Evolutionary conservation across 345 rosid genomes (phyloP).

Genomic region (Orychophragmus violaceus): DNA sequence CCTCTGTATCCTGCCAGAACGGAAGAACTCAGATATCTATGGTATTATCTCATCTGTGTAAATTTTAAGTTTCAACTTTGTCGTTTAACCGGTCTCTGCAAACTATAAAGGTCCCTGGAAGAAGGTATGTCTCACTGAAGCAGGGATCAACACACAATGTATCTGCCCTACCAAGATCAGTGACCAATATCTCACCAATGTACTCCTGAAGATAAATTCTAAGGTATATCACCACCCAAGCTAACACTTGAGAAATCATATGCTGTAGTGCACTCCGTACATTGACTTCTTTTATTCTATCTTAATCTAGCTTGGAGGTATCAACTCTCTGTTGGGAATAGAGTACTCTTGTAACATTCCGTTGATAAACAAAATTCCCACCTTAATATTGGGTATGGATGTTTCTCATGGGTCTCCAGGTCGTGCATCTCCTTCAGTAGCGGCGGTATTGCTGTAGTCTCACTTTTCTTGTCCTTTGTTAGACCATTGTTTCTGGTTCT

Average conservation of each 20-base stretch:
- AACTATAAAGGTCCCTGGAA: conserved; percentile 80
- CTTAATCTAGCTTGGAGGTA: conserved; percentile 71
- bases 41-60: conserved; percentile 39
- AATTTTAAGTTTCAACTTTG: conserved; percentile 4
- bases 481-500: conserved; percentile 22
- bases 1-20: conserved; percentile 74
- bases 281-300: conserved; percentile 5
- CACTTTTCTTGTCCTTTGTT: background rate
- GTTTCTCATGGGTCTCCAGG: conserved; percentile 95
- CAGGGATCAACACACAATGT: conserved; percentile 80
- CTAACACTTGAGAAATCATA: background rate
- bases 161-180: conserved; percentile 60
- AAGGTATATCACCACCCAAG: conserved; percentile 48
- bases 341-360: conserved; percentile 51
- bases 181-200: conserved; percentile 83
- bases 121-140: conserved; percentile 56
- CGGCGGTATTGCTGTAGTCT: conserved; percentile 49
- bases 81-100: conserved; percentile 6
- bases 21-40: conserved; percentile 74
- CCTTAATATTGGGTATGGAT: conserved; percentile 95
- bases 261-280: background rate
- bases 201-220: conserved; percentile 79
- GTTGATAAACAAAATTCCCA: conserved; percentile 57
- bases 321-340: conserved; percentile 73
- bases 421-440: conserved; percentile 64